Percentiles rank a stretch among this genome's conserved stretches.
These are phyloP conservation scores for Beauveria caledonica DNA, from an alignment of 2,329 filamentous ascomycete genomes.

Conservation along the genomic window DNA sequence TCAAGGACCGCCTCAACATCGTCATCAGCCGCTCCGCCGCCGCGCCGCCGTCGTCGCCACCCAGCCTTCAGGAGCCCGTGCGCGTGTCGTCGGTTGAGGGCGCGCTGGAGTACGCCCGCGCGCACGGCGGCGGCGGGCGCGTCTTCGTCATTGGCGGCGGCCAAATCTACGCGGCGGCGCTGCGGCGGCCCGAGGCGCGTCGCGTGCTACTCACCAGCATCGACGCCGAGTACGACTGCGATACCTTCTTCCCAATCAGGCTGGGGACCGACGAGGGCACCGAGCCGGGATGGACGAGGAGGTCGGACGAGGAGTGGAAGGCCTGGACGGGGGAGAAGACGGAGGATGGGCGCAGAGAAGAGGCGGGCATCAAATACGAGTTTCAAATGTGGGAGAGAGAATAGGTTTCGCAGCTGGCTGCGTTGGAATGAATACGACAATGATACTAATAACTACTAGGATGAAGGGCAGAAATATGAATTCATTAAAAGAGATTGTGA, in stretches of 20 bases:
- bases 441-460: neutral
- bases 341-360: slow-evolving; percentile 47
- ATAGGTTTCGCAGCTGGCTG: neutral
- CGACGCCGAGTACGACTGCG: slow-evolving; percentile 62
- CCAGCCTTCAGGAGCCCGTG: slow-evolving; percentile 36
- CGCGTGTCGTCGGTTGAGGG: slow-evolving; percentile 50
- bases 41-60: slow-evolving; percentile 13
- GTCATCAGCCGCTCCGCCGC: slow-evolving; percentile 57
- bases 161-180: slow-evolving; percentile 69
- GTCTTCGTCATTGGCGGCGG: slow-evolving; percentile 87
- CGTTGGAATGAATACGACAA: neutral
- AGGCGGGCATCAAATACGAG: slow-evolving; percentile 58
- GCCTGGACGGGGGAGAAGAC: slow-evolving; percentile 59
- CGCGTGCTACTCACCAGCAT: slow-evolving; percentile 65
- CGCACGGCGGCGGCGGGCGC: slow-evolving; percentile 38
- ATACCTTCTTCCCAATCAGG: slow-evolving; percentile 62
- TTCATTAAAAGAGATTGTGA: slow-evolving; percentile 6
- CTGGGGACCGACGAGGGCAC: slow-evolving; percentile 29
- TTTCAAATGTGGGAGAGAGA: slow-evolving; percentile 67
- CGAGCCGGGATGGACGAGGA: slow-evolving; percentile 45
- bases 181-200: slow-evolving; percentile 49
- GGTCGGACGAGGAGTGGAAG: slow-evolving; percentile 44
- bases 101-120: slow-evolving; percentile 42
- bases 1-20: slow-evolving; percentile 74
- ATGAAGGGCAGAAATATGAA: slow-evolving; percentile 7